A percentile compares a stretch with the other conserved stretches of the same genome.
Conservation (phyloP, 139 green algal genomes). For the Diplosphaera chodatii region DNA sequence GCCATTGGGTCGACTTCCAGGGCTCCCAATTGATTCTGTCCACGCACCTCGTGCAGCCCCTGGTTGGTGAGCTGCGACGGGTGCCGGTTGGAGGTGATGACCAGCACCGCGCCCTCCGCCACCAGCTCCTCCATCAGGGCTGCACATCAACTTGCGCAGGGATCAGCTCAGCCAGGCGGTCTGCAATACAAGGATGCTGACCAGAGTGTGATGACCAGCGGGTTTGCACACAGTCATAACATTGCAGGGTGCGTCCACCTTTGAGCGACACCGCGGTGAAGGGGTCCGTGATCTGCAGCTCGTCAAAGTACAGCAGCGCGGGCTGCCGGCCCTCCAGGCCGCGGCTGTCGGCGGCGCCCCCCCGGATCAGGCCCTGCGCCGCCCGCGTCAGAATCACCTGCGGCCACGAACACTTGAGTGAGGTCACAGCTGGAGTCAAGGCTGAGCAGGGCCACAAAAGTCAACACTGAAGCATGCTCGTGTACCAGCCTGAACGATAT, state of each 20-base stretch:
- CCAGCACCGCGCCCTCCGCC: slow-evolving; percentile 33
- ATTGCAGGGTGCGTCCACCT: slow-evolving; percentile 4
- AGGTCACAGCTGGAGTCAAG: no score
- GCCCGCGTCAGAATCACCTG: slow-evolving; percentile 32
- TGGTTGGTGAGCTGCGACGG: not conserved
- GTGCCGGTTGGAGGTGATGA: slow-evolving; percentile 9
- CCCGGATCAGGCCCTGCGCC: slow-evolving; percentile 44
- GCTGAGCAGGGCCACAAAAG: no score
- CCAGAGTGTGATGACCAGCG: no score
- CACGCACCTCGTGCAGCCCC: slow-evolving; percentile 24
- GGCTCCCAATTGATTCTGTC: no score
- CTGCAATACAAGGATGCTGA: no score
- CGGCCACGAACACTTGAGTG: no score
- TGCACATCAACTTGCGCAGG: no score
- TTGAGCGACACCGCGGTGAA: slow-evolving; percentile 66
- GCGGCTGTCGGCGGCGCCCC: slow-evolving; percentile 1
- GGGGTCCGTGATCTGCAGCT: slow-evolving; percentile 65
- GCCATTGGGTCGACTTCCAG: no score
- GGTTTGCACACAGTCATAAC: no score
- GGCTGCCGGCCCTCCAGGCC: slow-evolving; percentile 21
- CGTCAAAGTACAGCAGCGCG: slow-evolving; percentile 71
- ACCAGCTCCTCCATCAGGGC: slow-evolving; percentile 43
- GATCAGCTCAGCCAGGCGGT: no score
- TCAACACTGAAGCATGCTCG: no score
- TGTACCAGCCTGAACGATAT: no score